A percentile compares a stretch with the other conserved stretches of the same genome.
Conservation (phyloP, 176 grass and related monocot genomes). For the Ensete ventricosum region DNA sequence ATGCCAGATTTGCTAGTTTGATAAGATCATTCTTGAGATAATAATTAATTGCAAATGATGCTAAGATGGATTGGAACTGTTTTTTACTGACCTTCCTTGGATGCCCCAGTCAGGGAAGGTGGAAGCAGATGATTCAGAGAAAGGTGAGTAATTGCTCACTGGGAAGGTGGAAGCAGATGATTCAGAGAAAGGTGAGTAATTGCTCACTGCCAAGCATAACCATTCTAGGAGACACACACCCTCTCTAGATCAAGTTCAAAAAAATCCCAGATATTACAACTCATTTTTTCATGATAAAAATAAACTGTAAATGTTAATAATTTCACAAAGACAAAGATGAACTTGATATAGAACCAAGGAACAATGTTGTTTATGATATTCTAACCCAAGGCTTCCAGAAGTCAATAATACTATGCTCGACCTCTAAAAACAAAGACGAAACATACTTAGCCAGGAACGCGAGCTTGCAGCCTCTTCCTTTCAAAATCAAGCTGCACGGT, state of each 20-base stretch:
- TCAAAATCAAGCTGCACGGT: conserved; percentile 71
- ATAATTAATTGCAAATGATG: neutral
- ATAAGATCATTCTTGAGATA: too few species aligned
- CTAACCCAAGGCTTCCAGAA: neutral
- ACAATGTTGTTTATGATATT: neutral
- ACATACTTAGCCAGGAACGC: conserved; percentile 53
- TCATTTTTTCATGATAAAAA: neutral
- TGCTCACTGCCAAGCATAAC: too few species aligned
- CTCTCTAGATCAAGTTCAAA: too few species aligned
- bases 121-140: too few species aligned
- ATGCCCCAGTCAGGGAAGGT: too few species aligned
- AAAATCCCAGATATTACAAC: neutral
- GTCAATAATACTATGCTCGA: conserved; percentile 5
- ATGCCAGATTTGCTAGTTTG: neutral
- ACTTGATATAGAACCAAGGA: neutral
- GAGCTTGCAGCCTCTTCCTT: conserved; percentile 75
- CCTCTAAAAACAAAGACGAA: conserved; percentile 5
- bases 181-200: too few species aligned
- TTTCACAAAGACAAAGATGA: neutral
- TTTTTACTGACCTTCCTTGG: neutral
- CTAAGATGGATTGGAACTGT: neutral
- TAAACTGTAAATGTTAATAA: neutral
- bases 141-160: too few species aligned
- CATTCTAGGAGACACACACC: too few species aligned
- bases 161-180: too few species aligned